Evolutionary conservation across 495 filamentous ascomycete species (phyloP), one percentile per base, ranked within the genome.

Genomic region (Aspergillus hancockii): DNA sequence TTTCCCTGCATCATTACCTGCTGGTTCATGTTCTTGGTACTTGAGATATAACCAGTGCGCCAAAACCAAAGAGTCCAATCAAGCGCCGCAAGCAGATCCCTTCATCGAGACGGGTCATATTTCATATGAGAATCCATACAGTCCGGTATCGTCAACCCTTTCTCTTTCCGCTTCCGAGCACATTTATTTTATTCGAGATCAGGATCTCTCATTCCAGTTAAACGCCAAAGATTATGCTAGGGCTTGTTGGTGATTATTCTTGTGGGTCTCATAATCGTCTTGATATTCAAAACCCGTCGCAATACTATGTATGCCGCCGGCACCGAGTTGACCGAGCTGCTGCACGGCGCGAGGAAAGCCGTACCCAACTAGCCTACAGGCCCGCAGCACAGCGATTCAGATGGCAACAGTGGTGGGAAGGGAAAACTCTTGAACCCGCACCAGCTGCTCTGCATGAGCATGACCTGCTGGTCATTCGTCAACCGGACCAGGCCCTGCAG

Each of bases 331-430:
- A 76, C 22, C 55, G 71, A 46, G n/a, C n/a, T n/a, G 66, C 71
- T 10, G 69, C 75, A 38, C 60, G 63, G n/a, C 66, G 68, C 16
- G 72, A 75, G 64, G 73, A 79, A 55, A 71, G 77, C 47, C 67
- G 72, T 38, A 61, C 65, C 19, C 71, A 70, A 14, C 67, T 74
- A 10, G 71, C 73, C 8, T 77, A 75, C 21, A 67, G 75, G 16
- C 69, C 68, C n/a, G 75, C 76, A 14, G 72, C 71, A 18, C 70
- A 66, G n/a, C 64, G 70, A n/a, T 73, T 77, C 19, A 63, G 63
- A 41, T 67, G 69, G 67, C 57, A 62, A 23, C 67, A 68, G 18
- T 77, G 71, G 70, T 70, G 72, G 67, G 59, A 72, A 59, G 31
- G 71, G 10, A 55, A 63, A 14, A 56, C 57, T 28, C 57, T 55